These are phyloP conservation scores for Phaeosphaeria sp. DNA, from an alignment of 2,329 filamentous ascomycete genomes.

Conservation along the genomic window DNA sequence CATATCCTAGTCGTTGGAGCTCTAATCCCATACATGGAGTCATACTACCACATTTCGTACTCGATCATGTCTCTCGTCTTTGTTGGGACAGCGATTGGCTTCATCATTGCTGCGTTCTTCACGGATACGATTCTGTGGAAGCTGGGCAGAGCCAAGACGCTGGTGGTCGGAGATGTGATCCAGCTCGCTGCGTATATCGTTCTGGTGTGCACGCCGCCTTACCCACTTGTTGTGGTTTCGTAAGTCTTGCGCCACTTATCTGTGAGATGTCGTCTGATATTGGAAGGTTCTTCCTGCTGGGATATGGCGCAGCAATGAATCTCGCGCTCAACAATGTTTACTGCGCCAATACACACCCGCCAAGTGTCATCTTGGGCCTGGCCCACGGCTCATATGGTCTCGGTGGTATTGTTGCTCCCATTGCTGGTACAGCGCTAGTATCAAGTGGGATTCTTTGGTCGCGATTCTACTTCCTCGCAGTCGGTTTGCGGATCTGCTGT, in stretches of 20 bases:
- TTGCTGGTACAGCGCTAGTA: conserved; percentile 77
- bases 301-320: conserved; percentile 59
- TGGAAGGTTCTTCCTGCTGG: conserved; percentile 70
- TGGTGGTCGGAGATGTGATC: conserved; percentile 65
- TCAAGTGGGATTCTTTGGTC: conserved; percentile 69
- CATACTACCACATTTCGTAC: conserved; percentile 77
- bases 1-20: conserved; percentile 66
- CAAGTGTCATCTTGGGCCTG: conserved; percentile 62
- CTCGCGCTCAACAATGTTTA: conserved; percentile 65
- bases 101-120: conserved; percentile 73
- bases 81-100: conserved; percentile 77
- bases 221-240: conserved; percentile 66
- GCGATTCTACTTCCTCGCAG: conserved; percentile 72
- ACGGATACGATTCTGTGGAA: conserved; percentile 68
- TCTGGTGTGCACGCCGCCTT: conserved; percentile 72
- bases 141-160: conserved; percentile 69
- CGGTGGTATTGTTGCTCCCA: conserved; percentile 65
- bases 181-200: conserved; percentile 69
- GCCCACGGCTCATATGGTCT: conserved; percentile 69
- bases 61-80: conserved; percentile 83
- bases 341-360: conserved; percentile 59
- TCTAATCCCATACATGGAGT: conserved; percentile 80
- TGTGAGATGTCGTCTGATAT: conserved; percentile 12
- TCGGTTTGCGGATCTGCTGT: conserved; percentile 65
- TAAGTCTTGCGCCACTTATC: conserved; percentile 26